Conservation (phyloP, 176 grass and related monocot species). For the Themeda triandra region DNA sequence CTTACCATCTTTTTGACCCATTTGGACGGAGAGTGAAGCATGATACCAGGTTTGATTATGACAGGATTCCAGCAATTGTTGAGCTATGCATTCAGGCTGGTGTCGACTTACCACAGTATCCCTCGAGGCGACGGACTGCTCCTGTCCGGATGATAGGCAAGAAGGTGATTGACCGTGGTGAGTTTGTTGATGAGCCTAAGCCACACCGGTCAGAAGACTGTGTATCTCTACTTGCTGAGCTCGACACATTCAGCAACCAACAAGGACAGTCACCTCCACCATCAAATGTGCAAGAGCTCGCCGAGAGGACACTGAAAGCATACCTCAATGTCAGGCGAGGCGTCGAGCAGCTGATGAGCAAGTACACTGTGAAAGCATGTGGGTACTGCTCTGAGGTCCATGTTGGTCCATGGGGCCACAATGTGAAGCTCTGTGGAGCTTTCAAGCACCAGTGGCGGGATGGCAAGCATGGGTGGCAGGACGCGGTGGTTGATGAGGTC, state of each 20-base stretch:
- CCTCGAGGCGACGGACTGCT: conserved; percentile 64
- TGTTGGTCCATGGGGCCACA: conserved; percentile 84
- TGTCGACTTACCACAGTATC: conserved; percentile 75
- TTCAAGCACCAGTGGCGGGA: conserved; percentile 98
- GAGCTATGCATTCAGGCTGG: conserved; percentile 96
- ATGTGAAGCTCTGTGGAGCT: conserved; percentile 85
- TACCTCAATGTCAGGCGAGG: conserved; percentile 59
- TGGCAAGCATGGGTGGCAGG: conserved; percentile 96
- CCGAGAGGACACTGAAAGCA: conserved; percentile 72
- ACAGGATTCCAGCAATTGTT: conserved; percentile 85
- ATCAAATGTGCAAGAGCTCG: conserved; percentile 50
- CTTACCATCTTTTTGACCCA: conserved; percentile 89
- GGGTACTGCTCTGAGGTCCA: conserved; percentile 94
- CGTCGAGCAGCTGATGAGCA: conserved; percentile 62
- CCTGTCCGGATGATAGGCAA: conserved; percentile 86
- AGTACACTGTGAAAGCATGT: conserved; percentile 85
- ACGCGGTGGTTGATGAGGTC: conserved; percentile 76
- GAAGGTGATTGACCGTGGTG: conserved; percentile 73
- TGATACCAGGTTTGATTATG: conserved; percentile 78
- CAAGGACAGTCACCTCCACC: conserved; percentile 23
- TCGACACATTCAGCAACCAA: conserved; percentile 64
- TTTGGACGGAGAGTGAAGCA: conserved; percentile 88
- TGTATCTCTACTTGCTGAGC: conserved; percentile 64
- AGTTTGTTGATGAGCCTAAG: conserved; percentile 69
- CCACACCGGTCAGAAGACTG: conserved; percentile 56